A percentile compares a stretch with the other conserved stretches of the same genome.
Evolutionary conservation across 495 filamentous ascomycete species (phyloP).

Genomic region (Penicillium alfredii): DNA sequence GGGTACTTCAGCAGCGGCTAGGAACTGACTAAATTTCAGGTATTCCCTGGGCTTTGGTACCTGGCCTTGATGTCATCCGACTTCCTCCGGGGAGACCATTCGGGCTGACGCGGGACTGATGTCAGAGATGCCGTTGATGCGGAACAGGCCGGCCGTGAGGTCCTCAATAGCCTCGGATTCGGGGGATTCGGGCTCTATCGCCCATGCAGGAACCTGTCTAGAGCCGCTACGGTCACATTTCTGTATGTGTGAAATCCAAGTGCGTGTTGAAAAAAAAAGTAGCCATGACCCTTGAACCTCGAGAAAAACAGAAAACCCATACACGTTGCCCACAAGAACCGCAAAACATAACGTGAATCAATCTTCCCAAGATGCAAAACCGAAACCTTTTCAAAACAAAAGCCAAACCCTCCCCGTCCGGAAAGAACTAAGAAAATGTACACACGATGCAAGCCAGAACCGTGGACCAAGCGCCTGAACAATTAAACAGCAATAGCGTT

Average conservation of each 20-base stretch:
- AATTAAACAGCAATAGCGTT: constrained; percentile 3
- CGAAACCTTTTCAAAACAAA: constrained; percentile 18
- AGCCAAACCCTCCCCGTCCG: constrained; percentile 7
- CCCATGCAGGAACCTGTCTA: constrained; percentile 16
- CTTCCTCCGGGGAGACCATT: constrained; percentile 31
- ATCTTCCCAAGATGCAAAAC: constrained; percentile 4
- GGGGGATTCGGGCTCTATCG: constrained; percentile 13
- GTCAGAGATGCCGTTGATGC: constrained; percentile 32
- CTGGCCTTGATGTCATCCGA: constrained; percentile 5
- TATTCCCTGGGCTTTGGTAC: constrained; percentile 7
- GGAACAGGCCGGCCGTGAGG: constrained; percentile 29
- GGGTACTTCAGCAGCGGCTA: constrained; percentile 4
- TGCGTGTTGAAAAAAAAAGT: no score
- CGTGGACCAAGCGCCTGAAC: constrained; percentile 12
- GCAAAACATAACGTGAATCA: constrained; percentile 7
- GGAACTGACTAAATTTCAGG: not conserved
- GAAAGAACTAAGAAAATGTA: constrained; percentile 7
- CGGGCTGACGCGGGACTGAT: constrained; percentile 49
- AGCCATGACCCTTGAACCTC: no score
- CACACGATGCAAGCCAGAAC: constrained; percentile 16
- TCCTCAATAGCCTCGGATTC: constrained; percentile 37
- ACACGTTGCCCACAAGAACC: constrained; percentile 1
- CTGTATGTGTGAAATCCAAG: no score
- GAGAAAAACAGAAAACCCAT: not conserved
- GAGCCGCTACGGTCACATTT: constrained; percentile 16